Percentiles rank a stretch among this genome's conserved stretches.
Evolutionary conservation across 2,329 filamentous ascomycete species (phyloP).

Genomic region (Clonostachys chloroleuca): DNA sequence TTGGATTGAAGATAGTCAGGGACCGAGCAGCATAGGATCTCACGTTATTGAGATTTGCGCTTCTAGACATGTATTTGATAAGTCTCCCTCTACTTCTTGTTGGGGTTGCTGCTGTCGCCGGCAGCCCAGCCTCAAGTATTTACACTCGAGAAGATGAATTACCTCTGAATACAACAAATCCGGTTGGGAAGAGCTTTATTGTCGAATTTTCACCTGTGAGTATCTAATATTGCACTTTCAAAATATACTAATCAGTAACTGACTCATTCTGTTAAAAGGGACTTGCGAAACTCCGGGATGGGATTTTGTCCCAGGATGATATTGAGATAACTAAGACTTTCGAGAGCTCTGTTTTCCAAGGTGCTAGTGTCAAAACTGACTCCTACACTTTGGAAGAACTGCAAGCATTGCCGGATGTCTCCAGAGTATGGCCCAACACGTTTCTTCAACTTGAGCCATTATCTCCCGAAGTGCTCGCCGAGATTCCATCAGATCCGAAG

Average conservation of each 20-base stretch:
- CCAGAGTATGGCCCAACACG: constrained; percentile 11
- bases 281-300: too few species aligned
- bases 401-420: constrained; percentile 8
- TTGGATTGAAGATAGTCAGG: too few species aligned
- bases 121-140: too few species aligned
- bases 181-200: not conserved
- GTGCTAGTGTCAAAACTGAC: constrained; percentile 10
- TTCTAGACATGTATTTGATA: too few species aligned
- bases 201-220: not conserved
- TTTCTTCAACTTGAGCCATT: constrained; percentile 1
- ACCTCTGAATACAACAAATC: not conserved
- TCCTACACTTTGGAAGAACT: constrained; percentile 9
- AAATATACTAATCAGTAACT: too few species aligned
- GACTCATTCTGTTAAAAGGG: too few species aligned
- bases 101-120: too few species aligned
- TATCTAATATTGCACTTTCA: not conserved
- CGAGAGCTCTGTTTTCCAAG: constrained; percentile 9
- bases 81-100: too few species aligned
- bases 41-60: too few species aligned
- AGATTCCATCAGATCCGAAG: constrained; percentile 2
- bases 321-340: not conserved
- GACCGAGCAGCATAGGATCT: too few species aligned
- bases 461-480: not conserved
- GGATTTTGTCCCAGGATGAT: not conserved
- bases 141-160: too few species aligned